Evolutionary conservation across 345 rosid species (phyloP).

Genomic region (Corchorus olitorius): DNA sequence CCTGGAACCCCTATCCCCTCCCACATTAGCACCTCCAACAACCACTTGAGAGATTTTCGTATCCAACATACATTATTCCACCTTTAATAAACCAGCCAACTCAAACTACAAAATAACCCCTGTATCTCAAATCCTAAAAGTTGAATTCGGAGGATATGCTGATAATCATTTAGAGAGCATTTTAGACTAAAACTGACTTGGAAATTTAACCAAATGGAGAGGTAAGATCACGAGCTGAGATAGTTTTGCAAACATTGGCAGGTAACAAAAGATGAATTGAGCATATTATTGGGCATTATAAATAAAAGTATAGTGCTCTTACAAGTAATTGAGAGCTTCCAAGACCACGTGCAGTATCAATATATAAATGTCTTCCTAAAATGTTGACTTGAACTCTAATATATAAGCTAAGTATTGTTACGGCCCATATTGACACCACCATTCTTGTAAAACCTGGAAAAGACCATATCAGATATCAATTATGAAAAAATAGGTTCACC

Average conservation of each 20-base stretch:
- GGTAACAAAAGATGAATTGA: background rate
- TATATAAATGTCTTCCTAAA: slow-evolving; percentile 89
- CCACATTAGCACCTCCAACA: background rate
- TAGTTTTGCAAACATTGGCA: background rate
- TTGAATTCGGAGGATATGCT: background rate
- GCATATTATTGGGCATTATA: background rate
- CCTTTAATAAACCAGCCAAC: background rate
- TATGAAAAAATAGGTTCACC: slow-evolving; percentile 19
- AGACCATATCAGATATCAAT: background rate
- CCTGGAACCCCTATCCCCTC: background rate
- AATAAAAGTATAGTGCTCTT: slow-evolving; percentile 34
- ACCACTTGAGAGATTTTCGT: background rate
- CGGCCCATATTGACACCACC: slow-evolving; percentile 82
- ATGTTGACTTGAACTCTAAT: slow-evolving; percentile 95
- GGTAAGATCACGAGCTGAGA: background rate
- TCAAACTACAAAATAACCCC: background rate
- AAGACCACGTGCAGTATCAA: slow-evolving; percentile 82
- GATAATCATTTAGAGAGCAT: background rate
- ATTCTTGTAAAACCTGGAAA: slow-evolving; percentile 86
- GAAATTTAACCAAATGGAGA: background rate
- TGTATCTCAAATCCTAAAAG: background rate
- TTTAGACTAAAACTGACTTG: background rate
- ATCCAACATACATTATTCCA: background rate
- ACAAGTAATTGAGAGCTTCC: slow-evolving; percentile 65
- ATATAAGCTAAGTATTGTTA: slow-evolving; percentile 82